Evolutionary conservation across 2,329 filamentous ascomycete genomes (phyloP), one percentile per base, ranked within the genome.

Genomic region (Exophiala dermatitidis): DNA sequence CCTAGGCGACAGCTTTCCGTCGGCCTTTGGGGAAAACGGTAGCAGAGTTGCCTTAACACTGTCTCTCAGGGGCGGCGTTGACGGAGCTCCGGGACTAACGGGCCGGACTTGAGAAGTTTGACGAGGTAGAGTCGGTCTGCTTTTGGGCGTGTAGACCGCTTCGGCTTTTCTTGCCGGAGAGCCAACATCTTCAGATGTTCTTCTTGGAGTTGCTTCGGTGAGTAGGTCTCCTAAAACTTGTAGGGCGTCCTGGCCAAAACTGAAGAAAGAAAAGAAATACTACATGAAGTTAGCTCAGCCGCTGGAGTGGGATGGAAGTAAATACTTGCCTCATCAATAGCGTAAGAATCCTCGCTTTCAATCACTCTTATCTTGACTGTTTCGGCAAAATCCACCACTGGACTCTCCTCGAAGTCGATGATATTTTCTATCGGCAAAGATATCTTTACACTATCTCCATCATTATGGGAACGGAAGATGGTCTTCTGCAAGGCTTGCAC

Each of bases 221-320:
- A 90, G 79, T 49, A 94, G 74, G 40, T 82, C 80, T 58, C 82
- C 86, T 48, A 98, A 75, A 2, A 93, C 79, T 46, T 84, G 82
- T 58, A 95, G 81, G 9, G 89, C 91, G 63, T 95, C 88, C 63
- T 86, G 83, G 4, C 90, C 90, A 58, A 84, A 84, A 61, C 82
- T 86, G 68, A 96, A 95, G 71, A 97, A 97, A 0, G 90, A 93
- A 69, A 98, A 97, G 68, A 94, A 97, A 68, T 97, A 96, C 83
- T 90, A 55, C 7, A 42, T 2, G 12, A 12, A 10, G 28, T 57
- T 49, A 57, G 55, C 10, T 31, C 36, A 10, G 42, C 50, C 36
- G 29, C 54, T 19, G 47, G 2, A 31, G 38, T n/a, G 8, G 29
- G 34, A 10, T 30, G 54, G 29, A 42, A 26, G 28, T 28, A 32